These are phyloP conservation scores for Biancaea sappan DNA, from an alignment of 306 rosid species.

Conservation along the genomic window DNA sequence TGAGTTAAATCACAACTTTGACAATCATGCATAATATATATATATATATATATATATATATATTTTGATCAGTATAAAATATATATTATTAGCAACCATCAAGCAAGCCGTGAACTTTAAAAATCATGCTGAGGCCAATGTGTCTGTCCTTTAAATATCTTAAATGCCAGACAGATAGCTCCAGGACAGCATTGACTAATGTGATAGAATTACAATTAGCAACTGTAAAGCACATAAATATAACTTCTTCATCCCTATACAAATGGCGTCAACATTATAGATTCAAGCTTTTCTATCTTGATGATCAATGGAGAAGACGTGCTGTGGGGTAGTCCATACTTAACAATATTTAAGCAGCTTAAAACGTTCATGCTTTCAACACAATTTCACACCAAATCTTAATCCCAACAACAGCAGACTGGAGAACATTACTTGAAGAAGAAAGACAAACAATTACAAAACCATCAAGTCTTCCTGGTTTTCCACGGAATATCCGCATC, in stretches of 20 bases:
- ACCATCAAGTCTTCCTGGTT: neutral
- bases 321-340: neutral
- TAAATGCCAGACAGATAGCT: neutral
- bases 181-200: neutral
- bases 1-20: too few relatives aligned
- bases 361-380: neutral
- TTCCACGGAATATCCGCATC: neutral
- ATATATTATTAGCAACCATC: too few relatives aligned
- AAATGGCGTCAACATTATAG: neutral
- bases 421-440: neutral
- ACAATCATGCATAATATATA: too few relatives aligned
- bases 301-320: neutral
- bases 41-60: too few relatives aligned
- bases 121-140: neutral
- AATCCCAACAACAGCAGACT: neutral
- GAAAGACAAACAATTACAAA: neutral
- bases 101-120: neutral
- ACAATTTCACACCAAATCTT: neutral
- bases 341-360: neutral
- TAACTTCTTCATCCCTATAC: too few relatives aligned
- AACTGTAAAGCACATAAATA: neutral
- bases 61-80: too few relatives aligned
- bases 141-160: neutral
- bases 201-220: neutral
- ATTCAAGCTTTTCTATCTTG: neutral